Base-by-base conservation (phyloP, 1,284 basidiomycete genomes). In the Singerocomus rubriflavus region DNA sequence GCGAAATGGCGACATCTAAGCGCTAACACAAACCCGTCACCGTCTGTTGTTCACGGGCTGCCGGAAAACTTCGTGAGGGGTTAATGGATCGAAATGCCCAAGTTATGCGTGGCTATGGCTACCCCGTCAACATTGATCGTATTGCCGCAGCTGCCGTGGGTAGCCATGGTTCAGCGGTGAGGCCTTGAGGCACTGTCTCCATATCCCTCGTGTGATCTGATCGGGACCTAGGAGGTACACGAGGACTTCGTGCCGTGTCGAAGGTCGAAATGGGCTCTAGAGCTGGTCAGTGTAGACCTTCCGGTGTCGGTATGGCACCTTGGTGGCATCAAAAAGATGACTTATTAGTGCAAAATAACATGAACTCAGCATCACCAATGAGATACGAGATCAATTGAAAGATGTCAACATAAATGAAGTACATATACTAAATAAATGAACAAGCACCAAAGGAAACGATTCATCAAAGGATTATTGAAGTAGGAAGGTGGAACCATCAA, bases 401-500 rank as follows among this genome's bases (percentile, higher is more conserved):
- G 21, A 30, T 41, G 48, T 10, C 9, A 13, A 27, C 17, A n/a
- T 14, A 42, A 31, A 30, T 58, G 51, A 44, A 34, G 45, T 21
- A 21, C 21, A 21, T 44, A 47, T 3, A 36, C 39, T 42, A 55
- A 40, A 32, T 43, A 59, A 4, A 30, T 13, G 34, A 30, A 30
- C n/a, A 11, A 35, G 14, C 42, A 29, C 36, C 27, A n/a, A 27
- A 14, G 27, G 17, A 21, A 21, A 16, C 30, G 26, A 14, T 5
- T 9, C 9, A 29, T 13, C 9, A 4, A 26, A 35, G 14, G 5
- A 21, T 21, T 21, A n/a, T 38, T 31, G 62, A 16, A 35, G 11
- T 21, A 39, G 36, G 12, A 33, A 48, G n/a, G 31, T 7, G 13
- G 48, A 42, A 34, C 48, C 31, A 16, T 58, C 39, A 16, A 59